Evolutionary conservation across 495 filamentous ascomycete genomes (phyloP).

Genomic region (Xylaria palmicola): DNA sequence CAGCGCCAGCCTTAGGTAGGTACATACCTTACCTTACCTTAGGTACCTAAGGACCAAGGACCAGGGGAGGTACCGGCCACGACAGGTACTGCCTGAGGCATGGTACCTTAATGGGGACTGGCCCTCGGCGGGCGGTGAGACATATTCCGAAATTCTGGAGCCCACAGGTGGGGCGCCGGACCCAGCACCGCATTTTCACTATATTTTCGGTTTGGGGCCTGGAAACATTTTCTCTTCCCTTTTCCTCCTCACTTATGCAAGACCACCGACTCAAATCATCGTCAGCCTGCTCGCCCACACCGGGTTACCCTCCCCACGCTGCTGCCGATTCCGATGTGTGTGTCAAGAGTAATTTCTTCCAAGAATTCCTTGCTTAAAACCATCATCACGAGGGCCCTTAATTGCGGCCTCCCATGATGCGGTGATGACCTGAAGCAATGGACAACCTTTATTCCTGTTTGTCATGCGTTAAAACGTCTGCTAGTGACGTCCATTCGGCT

Average conservation of each 20-base stretch:
- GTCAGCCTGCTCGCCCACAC: constrained; percentile 55
- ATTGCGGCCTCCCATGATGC: constrained; percentile 83
- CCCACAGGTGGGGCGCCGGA: neutral
- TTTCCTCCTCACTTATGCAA: constrained; percentile 49
- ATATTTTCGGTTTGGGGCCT: constrained; percentile 13
- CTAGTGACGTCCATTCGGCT: neutral
- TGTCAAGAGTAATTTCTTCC: constrained; percentile 66
- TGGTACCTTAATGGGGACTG: too few species aligned
- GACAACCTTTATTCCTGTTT: constrained; percentile 29
- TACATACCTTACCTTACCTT: neutral
- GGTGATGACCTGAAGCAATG: constrained; percentile 90
- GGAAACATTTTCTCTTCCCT: constrained; percentile 28
- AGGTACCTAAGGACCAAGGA: too few species aligned
- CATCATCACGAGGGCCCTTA: constrained; percentile 94
- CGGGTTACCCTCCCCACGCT: constrained; percentile 51
- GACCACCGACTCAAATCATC: constrained; percentile 97
- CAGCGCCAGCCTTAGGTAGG: neutral
- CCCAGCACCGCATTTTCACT: neutral
- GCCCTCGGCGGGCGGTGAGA: constrained; percentile 19
- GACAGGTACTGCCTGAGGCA: too few species aligned
- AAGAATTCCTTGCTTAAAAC: constrained; percentile 87
- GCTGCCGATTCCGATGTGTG: constrained; percentile 85
- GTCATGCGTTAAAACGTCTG: too few species aligned
- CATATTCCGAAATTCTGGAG: constrained; percentile 16
- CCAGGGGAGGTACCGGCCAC: too few species aligned